Evolutionary conservation across 176 grass and related monocot species (phyloP).

Genomic region (Oropetium thomaeum): DNA sequence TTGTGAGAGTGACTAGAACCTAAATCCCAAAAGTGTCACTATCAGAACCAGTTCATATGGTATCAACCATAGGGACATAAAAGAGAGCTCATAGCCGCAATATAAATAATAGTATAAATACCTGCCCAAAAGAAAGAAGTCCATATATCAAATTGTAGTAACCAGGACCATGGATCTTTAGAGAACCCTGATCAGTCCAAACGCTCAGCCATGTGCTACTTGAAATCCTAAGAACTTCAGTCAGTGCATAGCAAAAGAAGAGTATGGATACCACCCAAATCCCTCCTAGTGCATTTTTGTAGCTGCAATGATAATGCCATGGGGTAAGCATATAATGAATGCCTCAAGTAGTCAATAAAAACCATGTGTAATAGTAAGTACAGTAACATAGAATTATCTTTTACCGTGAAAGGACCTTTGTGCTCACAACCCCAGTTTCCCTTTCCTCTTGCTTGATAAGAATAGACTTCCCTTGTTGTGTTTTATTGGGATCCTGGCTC

Average conservation of each 20-base stretch:
- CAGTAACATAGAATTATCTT: background rate
- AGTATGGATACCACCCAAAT: slow-evolving; percentile 79
- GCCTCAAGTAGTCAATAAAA: background rate
- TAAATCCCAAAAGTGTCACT: slow-evolving; percentile 22
- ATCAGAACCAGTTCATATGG: background rate
- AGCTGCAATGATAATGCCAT: slow-evolving; percentile 52
- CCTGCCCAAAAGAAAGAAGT: slow-evolving; percentile 84
- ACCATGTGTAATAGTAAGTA: background rate
- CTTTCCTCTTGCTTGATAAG: slow-evolving; percentile 98
- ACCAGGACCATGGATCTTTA: slow-evolving; percentile 60
- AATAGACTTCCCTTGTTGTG: slow-evolving; percentile 79
- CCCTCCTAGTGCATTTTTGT: slow-evolving; percentile 93
- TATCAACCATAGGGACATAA: background rate
- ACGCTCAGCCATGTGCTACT: slow-evolving; percentile 97
- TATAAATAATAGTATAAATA: slow-evolving; percentile 29
- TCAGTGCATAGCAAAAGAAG: slow-evolving; percentile 71
- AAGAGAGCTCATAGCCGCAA: background rate
- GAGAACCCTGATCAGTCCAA: slow-evolving; percentile 91
- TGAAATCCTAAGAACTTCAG: slow-evolving; percentile 88
- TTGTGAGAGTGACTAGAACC: slow-evolving; percentile 77
- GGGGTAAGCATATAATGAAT: slow-evolving; percentile 30
- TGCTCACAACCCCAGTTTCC: slow-evolving; percentile 93
- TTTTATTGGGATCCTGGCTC: slow-evolving; percentile 52
- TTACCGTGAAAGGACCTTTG: slow-evolving; percentile 92
- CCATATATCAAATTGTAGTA: slow-evolving; percentile 95